Evolutionary conservation across 108 stramenopile species (phyloP), one percentile per base, ranked within the genome.

Genomic region (Conticribra weissflogii): DNA sequence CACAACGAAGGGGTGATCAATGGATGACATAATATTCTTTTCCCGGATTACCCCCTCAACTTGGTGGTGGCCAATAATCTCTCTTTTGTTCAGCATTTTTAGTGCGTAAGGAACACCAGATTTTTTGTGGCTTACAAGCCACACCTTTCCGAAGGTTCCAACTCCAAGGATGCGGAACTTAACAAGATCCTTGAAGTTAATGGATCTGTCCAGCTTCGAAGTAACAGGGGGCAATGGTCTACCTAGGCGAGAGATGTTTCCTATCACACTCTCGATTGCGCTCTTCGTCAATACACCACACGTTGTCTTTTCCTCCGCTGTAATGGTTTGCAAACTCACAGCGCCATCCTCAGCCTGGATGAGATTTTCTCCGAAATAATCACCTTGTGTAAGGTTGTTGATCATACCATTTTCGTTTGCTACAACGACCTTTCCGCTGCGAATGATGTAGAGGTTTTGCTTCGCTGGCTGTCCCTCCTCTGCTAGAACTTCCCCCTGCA

Each of bases 11-110:
- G 96, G 96, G 64, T 97, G 96, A 52, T 93, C 84, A 53, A 96
- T 85, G 7, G 85, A 89, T 1, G 91, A 85, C 93, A 94, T 96
- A 76, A 93, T 95, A 54, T 92, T 93, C 87, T 94, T 92, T 70
- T 96, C 92, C 53, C 93, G 83, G 53, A 91, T 88, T 3, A 96
- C 93, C 66, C 93, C 91, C 59, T 93, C 90, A 53, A 96, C 94
- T 86, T 99, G 99, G 70, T 98, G 97, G 78, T 97, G 96, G 33
- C 94, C 96, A 63, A 98, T 97, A 84, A 98, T 97, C 69, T 98
- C 94, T 29, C 96, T 83, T 81, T 98, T 98, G 57, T 76, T 86
- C 72, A 94, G 66, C 79, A 94, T 91, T 58, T 98, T 98, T 49
- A 98, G 83, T 30, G 97, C 97, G 48, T 94, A 98, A 7, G 90